Evolutionary conservation across 2,329 filamentous ascomycete species (phyloP).

Genomic region (Exophiala bonariae): DNA sequence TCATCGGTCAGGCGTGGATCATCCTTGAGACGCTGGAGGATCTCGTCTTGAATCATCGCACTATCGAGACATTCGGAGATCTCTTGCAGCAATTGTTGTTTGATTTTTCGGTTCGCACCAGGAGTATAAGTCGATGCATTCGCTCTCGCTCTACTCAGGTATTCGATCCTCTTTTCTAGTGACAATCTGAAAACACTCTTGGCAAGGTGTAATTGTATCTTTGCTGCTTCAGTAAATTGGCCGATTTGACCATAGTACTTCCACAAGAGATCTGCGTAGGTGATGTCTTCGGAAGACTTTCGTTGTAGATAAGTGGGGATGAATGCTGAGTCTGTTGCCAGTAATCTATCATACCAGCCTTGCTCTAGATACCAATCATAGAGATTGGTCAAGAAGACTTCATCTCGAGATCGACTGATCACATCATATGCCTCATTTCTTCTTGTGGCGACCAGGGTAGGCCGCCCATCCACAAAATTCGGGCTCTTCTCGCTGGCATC

Average conservation of each 20-base stretch:
- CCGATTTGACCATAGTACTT: constrained; percentile 84
- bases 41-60: constrained; percentile 90
- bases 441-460: constrained; percentile 73
- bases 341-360: constrained; percentile 79
- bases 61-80: constrained; percentile 86
- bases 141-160: constrained; percentile 85
- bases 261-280: constrained; percentile 88
- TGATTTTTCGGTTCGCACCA: constrained; percentile 74
- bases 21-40: constrained; percentile 73
- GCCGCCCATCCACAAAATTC: constrained; percentile 73
- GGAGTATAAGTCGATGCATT: constrained; percentile 84
- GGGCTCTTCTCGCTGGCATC: constrained; percentile 66
- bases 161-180: constrained; percentile 83
- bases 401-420: constrained; percentile 82
- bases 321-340: constrained; percentile 80
- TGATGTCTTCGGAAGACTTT: constrained; percentile 68
- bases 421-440: constrained; percentile 86
- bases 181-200: constrained; percentile 76
- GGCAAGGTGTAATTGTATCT: constrained; percentile 80
- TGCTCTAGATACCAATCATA: constrained; percentile 95
- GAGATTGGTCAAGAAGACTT: constrained; percentile 93
- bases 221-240: constrained; percentile 81
- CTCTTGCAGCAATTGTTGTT: constrained; percentile 81
- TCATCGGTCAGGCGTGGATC: constrained; percentile 69
- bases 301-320: constrained; percentile 83